These are phyloP conservation scores for Aspergillus ostianus DNA, from an alignment of 495 filamentous ascomycete genomes.

Conservation along the genomic window DNA sequence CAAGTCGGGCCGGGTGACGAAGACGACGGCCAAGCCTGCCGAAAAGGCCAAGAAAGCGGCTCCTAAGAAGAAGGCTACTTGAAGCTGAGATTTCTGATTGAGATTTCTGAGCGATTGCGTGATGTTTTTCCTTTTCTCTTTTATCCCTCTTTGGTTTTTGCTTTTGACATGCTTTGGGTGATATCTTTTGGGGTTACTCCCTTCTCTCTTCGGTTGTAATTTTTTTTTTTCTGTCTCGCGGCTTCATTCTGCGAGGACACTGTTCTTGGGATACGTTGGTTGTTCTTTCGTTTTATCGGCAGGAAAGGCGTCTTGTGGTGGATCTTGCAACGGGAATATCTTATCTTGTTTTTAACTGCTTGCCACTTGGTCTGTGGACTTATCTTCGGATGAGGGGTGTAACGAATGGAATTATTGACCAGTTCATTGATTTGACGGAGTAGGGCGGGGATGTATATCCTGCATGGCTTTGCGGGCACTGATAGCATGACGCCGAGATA, in stretches of 20 bases:
- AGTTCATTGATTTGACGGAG: background rate
- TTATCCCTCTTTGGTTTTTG: conserved; percentile 27
- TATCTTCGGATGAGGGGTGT: conserved; percentile 12
- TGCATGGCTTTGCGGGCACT: too few relatives aligned
- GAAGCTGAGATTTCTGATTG: background rate
- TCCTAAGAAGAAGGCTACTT: conserved; percentile 51
- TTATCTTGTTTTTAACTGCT: conserved; percentile 16
- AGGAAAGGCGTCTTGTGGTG: conserved; percentile 45
- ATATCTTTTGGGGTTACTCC: conserved; percentile 29
- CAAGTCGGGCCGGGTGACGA: conserved; percentile 87
- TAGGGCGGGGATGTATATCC: too few relatives aligned
- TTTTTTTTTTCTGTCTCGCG: conserved; percentile 20
- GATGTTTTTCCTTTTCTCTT: conserved; percentile 22
- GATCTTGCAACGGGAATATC: conserved; percentile 38
- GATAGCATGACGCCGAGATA: too few relatives aligned
- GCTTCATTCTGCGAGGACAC: conserved; percentile 16
- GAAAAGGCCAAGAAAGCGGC: conserved; percentile 55
- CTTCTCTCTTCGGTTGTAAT: conserved; percentile 28
- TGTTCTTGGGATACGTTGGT: conserved; percentile 37
- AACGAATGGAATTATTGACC: conserved; percentile 19
- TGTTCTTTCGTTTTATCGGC: conserved; percentile 29
- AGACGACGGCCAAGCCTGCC: conserved; percentile 65
- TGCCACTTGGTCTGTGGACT: conserved; percentile 11
- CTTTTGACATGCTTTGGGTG: conserved; percentile 26
- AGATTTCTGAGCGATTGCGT: conserved; percentile 7